A percentile compares a stretch with the other conserved stretches of the same genome.
phyloP scores from a whole-genome alignment of 495 filamentous ascomycete species.

The Hypoxylon fuscum region DNA sequence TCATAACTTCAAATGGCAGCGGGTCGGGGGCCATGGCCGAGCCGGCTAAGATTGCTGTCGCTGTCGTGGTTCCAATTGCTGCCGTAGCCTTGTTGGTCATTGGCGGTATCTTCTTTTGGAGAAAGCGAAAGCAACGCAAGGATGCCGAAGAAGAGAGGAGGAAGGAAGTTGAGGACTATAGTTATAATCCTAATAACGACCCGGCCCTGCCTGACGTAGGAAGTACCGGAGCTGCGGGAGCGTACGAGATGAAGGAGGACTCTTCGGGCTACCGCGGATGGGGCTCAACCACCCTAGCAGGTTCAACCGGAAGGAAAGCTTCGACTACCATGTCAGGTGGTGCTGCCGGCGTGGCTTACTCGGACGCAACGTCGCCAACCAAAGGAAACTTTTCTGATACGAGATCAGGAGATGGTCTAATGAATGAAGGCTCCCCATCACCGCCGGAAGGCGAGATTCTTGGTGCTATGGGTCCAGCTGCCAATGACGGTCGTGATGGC shows the following conservation, averaged over 20 bases:
- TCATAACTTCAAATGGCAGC: conserved; percentile 47
- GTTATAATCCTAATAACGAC: conserved; percentile 94
- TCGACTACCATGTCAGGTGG: conserved; percentile 89
- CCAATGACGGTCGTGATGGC: conserved; percentile 62
- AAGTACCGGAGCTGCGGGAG: conserved; percentile 56
- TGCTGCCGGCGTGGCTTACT: conserved; percentile 70
- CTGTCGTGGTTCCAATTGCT: conserved; percentile 91
- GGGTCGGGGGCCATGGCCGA: conserved; percentile 59
- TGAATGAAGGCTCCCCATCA: conserved; percentile 65
- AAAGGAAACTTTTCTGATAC: conserved; percentile 76
- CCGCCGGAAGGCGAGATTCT: conserved; percentile 73
- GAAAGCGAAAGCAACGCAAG: conserved; percentile 83
- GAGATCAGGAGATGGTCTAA: conserved; percentile 73
- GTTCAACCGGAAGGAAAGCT: conserved; percentile 79
- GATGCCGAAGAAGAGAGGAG: conserved; percentile 85
- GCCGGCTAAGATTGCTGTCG: conserved; percentile 83
- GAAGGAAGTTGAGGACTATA: conserved; percentile 96
- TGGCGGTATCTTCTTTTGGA: conserved; percentile 82
- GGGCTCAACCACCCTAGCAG: conserved; percentile 78
- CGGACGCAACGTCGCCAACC: conserved; percentile 78
- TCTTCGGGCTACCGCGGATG: conserved; percentile 88
- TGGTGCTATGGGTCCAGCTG: conserved; percentile 75
- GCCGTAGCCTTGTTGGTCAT: conserved; percentile 85
- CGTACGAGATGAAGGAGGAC: conserved; percentile 75
- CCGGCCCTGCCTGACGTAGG: conserved; percentile 78